Conservation (phyloP, 2,329 filamentous ascomycete species). For the Colletotrichum sp. region DNA sequence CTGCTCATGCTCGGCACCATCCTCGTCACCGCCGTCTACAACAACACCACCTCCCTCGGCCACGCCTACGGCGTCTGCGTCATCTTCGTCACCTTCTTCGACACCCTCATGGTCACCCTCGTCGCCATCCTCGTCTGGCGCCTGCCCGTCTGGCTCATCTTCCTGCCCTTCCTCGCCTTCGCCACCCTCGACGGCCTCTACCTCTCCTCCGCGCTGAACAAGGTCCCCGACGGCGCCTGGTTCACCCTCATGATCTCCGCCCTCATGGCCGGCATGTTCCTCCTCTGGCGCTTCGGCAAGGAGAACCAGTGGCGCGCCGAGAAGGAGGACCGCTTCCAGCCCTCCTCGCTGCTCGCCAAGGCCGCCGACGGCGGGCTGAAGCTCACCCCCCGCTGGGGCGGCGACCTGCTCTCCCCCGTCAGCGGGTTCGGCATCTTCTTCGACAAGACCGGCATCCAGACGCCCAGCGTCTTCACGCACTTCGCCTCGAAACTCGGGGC, state of each 20-base stretch:
- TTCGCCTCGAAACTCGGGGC: constrained; percentile 75
- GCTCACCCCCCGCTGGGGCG: constrained; percentile 44
- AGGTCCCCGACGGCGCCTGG: constrained; percentile 80
- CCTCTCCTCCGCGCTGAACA: constrained; percentile 71
- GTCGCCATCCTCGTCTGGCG: constrained; percentile 77
- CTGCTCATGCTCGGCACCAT: constrained; percentile 77
- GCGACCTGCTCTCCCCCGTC: constrained; percentile 48
- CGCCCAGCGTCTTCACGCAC: constrained; percentile 72
- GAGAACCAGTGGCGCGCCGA: constrained; percentile 79
- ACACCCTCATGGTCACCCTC: constrained; percentile 75
- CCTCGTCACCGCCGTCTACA: constrained; percentile 76
- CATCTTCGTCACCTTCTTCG: constrained; percentile 80
- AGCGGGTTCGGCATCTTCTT: constrained; percentile 75
- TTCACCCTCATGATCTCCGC: constrained; percentile 72
- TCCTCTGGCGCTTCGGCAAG: constrained; percentile 81
- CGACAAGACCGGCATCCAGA: constrained; percentile 73
- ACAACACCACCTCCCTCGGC: constrained; percentile 73
- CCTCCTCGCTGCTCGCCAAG: constrained; percentile 40
- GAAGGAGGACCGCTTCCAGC: constrained; percentile 61
- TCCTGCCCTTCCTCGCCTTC: constrained; percentile 67
- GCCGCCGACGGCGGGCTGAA: constrained; percentile 28
- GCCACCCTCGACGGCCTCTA: constrained; percentile 72
- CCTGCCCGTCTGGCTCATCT: constrained; percentile 62
- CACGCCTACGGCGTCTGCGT: constrained; percentile 82
- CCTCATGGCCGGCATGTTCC: constrained; percentile 67